Conservation (phyloP, 2,329 filamentous ascomycete species). For the Cladosporium cucumerinum region DNA sequence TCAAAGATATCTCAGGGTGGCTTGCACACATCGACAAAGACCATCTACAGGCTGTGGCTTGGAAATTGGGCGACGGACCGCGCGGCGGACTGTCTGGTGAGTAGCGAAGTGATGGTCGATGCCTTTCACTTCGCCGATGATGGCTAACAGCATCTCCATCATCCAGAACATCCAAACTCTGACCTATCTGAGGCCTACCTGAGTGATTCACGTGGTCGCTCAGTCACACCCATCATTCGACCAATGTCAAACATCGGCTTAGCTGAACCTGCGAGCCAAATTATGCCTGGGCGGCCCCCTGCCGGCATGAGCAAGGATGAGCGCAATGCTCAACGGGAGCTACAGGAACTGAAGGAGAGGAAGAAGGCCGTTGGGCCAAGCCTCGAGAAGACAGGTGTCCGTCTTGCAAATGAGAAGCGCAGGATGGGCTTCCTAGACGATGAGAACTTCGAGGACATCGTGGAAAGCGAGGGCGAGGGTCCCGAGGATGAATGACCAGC, state of each 20-base stretch:
- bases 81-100: slow-evolving; percentile 55
- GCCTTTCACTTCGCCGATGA: neutral
- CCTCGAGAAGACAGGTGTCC: slow-evolving; percentile 52
- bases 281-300: slow-evolving; percentile 17
- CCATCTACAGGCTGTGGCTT: slow-evolving; percentile 55
- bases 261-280: slow-evolving; percentile 9
- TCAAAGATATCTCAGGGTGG: slow-evolving; percentile 43
- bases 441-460: slow-evolving; percentile 47
- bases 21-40: slow-evolving; percentile 49
- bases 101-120: slow-evolving; percentile 28
- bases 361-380: slow-evolving; percentile 53
- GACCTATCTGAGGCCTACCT: slow-evolving; percentile 44
- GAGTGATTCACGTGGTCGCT: slow-evolving; percentile 46
- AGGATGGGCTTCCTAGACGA: slow-evolving; percentile 50
- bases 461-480: slow-evolving; percentile 27
- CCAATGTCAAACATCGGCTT: slow-evolving; percentile 13
- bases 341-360: slow-evolving; percentile 49
- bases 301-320: slow-evolving; percentile 37
- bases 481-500: neutral
- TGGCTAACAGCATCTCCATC: slow-evolving; percentile 2
- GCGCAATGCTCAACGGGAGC: slow-evolving; percentile 40
- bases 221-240: slow-evolving; percentile 44
- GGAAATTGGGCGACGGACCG: slow-evolving; percentile 59
- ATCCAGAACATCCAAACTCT: slow-evolving; percentile 11
- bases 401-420: slow-evolving; percentile 51